Evolutionary conservation across 805 yeast species (phyloP).

Genomic region (Ogataea pilisensis): DNA sequence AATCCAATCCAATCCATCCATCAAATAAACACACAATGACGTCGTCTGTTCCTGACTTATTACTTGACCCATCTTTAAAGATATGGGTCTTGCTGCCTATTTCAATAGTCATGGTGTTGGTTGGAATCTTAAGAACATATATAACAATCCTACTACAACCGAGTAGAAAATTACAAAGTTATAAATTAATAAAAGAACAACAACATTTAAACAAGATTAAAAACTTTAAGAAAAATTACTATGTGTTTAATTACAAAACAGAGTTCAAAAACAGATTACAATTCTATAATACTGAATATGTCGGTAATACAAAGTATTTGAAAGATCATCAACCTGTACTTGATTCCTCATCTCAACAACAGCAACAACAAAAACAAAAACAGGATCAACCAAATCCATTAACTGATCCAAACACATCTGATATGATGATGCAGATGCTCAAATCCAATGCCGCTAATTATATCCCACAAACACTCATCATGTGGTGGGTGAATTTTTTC

Average conservation of each 20-base stretch:
- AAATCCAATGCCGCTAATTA: conserved; percentile 79
- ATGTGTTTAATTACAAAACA: conserved; percentile 38
- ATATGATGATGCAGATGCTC: conserved; percentile 69
- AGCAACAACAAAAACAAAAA: conserved; percentile 30
- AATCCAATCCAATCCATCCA: too few species aligned
- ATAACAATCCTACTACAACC: conserved; percentile 59
- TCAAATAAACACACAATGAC: conserved; percentile 5
- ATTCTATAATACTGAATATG: conserved; percentile 40
- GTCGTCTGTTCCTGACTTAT: conserved; percentile 43
- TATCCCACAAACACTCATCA: conserved; percentile 86
- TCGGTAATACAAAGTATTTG: conserved; percentile 42
- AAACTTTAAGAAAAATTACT: conserved; percentile 51
- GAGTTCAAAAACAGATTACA: conserved; percentile 56
- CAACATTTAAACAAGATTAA: conserved; percentile 59
- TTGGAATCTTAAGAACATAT: conserved; percentile 73
- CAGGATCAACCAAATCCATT: conserved; percentile 54
- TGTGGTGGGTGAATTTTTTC: conserved; percentile 95
- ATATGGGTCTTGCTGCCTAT: conserved; percentile 92
- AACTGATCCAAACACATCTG: conserved; percentile 66
- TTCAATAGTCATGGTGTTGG: conserved; percentile 81
- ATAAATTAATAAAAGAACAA: conserved; percentile 52
- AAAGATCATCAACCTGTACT: too few species aligned
- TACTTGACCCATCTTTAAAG: conserved; percentile 76
- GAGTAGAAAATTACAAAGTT: conserved; percentile 48
- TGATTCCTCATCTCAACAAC: too few species aligned